Evolutionary conservation across 768 basidiomycete species (phyloP).

Genomic region (Tephrocybe sp.): DNA sequence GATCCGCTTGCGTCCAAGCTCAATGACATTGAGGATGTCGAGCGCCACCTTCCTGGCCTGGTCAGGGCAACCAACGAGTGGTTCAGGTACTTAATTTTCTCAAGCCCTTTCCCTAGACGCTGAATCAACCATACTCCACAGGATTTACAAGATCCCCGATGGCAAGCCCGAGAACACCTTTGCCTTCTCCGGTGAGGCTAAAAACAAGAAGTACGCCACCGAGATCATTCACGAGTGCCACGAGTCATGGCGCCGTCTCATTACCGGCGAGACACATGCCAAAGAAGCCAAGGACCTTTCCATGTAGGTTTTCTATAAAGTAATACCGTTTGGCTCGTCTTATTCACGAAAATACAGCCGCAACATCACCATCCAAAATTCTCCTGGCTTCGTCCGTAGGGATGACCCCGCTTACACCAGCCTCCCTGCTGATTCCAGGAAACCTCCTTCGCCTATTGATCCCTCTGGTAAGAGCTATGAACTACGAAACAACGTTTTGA

Average conservation of each 20-base stretch:
- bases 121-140: conserved; percentile 23
- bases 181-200: conserved; percentile 99
- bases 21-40: conserved; percentile 99
- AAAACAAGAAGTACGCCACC: conserved; percentile 99
- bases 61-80: conserved; percentile 98
- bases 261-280: conserved; percentile 73
- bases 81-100: conserved; percentile 68
- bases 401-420: conserved; percentile 60
- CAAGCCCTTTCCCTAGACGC: not conserved
- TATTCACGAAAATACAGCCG: conserved; percentile 43
- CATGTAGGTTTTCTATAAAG: conserved; percentile 58
- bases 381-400: conserved; percentile 63
- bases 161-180: conserved; percentile 97
- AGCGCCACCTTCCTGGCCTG: conserved; percentile 94
- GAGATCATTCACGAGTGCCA: conserved; percentile 99
- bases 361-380: conserved; percentile 76
- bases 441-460: conserved; percentile 86
- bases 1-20: conserved; percentile 95
- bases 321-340: not conserved
- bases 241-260: conserved; percentile 95
- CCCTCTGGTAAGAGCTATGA: conserved; percentile 65
- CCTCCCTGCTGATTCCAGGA: conserved; percentile 77
- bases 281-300: conserved; percentile 76
- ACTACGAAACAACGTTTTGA: not conserved
- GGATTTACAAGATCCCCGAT: conserved; percentile 96